Conservation (phyloP, 2,329 filamentous ascomycete genomes). For the Diplodia seriata region DNA sequence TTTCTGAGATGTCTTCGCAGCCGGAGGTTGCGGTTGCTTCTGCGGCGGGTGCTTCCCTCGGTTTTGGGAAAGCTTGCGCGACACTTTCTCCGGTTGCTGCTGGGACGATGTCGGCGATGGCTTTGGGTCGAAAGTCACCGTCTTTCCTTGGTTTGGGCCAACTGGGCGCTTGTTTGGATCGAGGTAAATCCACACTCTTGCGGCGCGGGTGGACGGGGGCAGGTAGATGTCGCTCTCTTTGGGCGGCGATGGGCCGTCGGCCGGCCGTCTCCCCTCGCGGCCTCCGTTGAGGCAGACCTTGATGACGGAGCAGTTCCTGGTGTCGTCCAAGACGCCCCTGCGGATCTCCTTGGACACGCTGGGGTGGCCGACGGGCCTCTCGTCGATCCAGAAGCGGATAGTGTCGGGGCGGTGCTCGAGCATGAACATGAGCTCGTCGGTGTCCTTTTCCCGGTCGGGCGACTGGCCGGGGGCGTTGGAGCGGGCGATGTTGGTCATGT, state of each 20-base stretch:
- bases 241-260: neutral
- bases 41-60: neutral
- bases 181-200: constrained; percentile 24
- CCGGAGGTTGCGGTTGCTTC: neutral
- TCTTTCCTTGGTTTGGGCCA: neutral
- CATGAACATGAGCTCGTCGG: constrained; percentile 23
- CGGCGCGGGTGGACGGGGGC: neutral
- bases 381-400: constrained; percentile 26
- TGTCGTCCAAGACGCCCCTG: constrained; percentile 3
- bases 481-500: constrained; percentile 22
- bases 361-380: constrained; percentile 14
- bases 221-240: constrained; percentile 17
- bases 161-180: neutral
- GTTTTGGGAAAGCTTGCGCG: neutral
- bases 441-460: neutral
- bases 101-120: neutral
- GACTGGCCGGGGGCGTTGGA: neutral
- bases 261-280: neutral
- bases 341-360: constrained; percentile 7
- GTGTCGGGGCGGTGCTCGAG: neutral
- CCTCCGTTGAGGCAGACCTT: constrained; percentile 7
- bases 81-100: neutral
- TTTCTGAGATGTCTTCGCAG: neutral
- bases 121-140: neutral
- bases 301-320: constrained; percentile 12